These are phyloP conservation scores for Coniochaeta sp. DNA, from an alignment of 2,329 filamentous ascomycete species.

Conservation along the genomic window DNA sequence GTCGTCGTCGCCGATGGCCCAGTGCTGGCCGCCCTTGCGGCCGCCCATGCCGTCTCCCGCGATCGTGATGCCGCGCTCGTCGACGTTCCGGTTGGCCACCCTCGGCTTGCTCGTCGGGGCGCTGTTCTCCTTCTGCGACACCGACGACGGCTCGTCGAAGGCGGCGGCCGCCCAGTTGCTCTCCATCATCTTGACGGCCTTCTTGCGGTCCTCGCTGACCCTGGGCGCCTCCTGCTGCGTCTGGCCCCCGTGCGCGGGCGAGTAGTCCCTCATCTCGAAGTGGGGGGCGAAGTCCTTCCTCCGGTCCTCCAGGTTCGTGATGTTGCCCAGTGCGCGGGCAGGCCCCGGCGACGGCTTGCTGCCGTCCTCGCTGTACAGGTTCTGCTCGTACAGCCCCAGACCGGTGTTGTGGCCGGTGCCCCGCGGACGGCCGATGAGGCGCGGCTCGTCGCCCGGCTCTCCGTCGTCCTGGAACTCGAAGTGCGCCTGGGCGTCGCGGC, in stretches of 20 bases:
- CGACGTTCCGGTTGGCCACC: constrained; percentile 27
- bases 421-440: constrained; percentile 36
- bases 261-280: constrained; percentile 67
- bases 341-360: constrained; percentile 26
- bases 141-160: constrained; percentile 46
- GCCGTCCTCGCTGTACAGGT: constrained; percentile 57
- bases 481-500: constrained; percentile 73
- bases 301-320: constrained; percentile 67
- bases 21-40: constrained; percentile 45
- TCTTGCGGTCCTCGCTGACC: constrained; percentile 53
- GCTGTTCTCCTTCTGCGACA: constrained; percentile 43
- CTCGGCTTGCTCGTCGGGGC: constrained; percentile 27
- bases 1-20: constrained; percentile 47
- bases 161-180: constrained; percentile 47
- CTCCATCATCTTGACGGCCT: constrained; percentile 68
- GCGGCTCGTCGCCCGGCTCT: constrained; percentile 44
- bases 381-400: constrained; percentile 69
- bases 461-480: constrained; percentile 79
- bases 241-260: constrained; percentile 39
- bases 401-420: constrained; percentile 60
- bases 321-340: constrained; percentile 48
- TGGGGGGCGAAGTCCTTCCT: constrained; percentile 72
- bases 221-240: background rate
- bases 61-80: constrained; percentile 38
- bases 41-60: constrained; percentile 62